Percentiles rank a stretch among this genome's conserved stretches.
Conservation (phyloP, 1,284 basidiomycete species). For the Moesziomyces sp. region DNA sequence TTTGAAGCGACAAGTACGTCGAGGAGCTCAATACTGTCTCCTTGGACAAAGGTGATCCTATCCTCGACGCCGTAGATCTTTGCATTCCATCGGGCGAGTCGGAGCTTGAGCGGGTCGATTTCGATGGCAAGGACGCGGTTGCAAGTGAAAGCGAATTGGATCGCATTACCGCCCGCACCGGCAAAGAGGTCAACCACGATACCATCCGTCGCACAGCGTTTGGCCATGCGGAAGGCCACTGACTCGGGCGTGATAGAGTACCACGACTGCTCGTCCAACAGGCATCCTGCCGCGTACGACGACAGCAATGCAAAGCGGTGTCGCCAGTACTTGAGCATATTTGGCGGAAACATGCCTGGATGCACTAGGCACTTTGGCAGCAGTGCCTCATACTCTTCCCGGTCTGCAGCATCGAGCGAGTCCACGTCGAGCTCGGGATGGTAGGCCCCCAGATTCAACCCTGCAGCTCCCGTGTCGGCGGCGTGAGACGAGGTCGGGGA, state of each 20-base stretch:
- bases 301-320: constrained; percentile 56
- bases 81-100: constrained; percentile 87
- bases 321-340: constrained; percentile 48
- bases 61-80: constrained; percentile 91
- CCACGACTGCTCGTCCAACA: constrained; percentile 88
- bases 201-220: constrained; percentile 74
- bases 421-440: constrained; percentile 24
- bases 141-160: constrained; percentile 95
- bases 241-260: constrained; percentile 94
- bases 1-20: not conserved
- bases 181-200: constrained; percentile 89
- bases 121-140: constrained; percentile 93
- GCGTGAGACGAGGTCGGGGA: not conserved
- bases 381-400: constrained; percentile 10
- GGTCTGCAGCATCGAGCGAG: not conserved
- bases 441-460: constrained; percentile 29
- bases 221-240: constrained; percentile 90
- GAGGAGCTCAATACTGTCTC: constrained; percentile 85
- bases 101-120: constrained; percentile 81
- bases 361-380: constrained; percentile 25
- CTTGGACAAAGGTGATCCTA: constrained; percentile 90
- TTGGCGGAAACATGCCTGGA: constrained; percentile 15
- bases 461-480: no score
- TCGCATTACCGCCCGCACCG: constrained; percentile 96
- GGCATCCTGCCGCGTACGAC: constrained; percentile 52